Conservation (phyloP, 1,139 yeast species). For the Nadsonia starkeyi-henricii region DNA sequence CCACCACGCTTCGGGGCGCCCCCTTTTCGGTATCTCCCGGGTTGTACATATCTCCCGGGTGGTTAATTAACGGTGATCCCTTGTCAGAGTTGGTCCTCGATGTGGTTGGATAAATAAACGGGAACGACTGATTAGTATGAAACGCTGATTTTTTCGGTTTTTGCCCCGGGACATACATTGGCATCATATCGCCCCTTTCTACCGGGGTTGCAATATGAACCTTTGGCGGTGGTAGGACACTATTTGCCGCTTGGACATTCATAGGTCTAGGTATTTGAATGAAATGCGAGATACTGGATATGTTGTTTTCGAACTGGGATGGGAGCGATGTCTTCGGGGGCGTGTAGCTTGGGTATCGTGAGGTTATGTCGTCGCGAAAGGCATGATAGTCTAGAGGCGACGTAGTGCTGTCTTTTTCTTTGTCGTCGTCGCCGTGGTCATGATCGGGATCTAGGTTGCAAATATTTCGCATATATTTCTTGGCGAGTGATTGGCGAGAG, state of each 20-base stretch:
- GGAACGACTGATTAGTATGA: constrained; percentile 68
- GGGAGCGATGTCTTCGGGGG: constrained; percentile 37
- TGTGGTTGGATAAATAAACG: constrained; percentile 67
- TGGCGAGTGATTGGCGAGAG: constrained; percentile 31
- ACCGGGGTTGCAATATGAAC: constrained; percentile 80
- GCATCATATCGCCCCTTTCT: constrained; percentile 68
- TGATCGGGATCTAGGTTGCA: constrained; percentile 28
- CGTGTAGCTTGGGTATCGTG: constrained; percentile 59
- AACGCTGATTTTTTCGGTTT: constrained; percentile 52
- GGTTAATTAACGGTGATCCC: too few species aligned
- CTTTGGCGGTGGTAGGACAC: constrained; percentile 45
- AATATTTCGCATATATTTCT: constrained; percentile 33
- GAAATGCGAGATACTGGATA: constrained; percentile 25
- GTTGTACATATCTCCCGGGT: too few species aligned
- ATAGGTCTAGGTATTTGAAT: constrained; percentile 48
- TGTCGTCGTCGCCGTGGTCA: too few species aligned
- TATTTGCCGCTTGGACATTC: constrained; percentile 38
- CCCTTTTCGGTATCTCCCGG: too few species aligned
- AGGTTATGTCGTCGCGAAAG: constrained; percentile 57
- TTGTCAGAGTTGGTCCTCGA: too few species aligned
- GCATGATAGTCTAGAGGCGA: constrained; percentile 74
- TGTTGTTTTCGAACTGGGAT: constrained; percentile 32
- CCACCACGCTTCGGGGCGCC: constrained; percentile 64
- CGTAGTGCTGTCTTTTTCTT: constrained; percentile 27
- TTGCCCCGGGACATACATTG: constrained; percentile 37